Evolutionary conservation across 2,329 filamentous ascomycete genomes (phyloP).

Genomic region (Cytospora chrysosperma): DNA sequence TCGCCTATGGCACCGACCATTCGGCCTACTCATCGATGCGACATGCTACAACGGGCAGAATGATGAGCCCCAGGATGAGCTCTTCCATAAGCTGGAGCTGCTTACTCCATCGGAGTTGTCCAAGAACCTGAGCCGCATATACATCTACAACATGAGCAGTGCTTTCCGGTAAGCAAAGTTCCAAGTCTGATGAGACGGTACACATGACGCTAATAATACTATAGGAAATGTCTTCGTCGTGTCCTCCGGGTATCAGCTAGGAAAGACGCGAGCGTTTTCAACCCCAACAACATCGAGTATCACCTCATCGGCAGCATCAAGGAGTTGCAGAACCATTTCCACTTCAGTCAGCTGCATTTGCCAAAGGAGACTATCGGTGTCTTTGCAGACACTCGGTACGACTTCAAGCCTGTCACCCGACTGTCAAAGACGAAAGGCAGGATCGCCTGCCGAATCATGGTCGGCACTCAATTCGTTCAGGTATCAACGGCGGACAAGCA

Average conservation of each 20-base stretch:
- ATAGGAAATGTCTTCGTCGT: constrained; percentile 62
- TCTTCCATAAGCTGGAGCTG: constrained; percentile 62
- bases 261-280: constrained; percentile 59
- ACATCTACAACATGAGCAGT: constrained; percentile 74
- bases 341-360: constrained; percentile 63
- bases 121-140: constrained; percentile 59
- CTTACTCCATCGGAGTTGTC: constrained; percentile 62
- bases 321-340: constrained; percentile 65
- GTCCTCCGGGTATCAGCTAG: constrained; percentile 61
- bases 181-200: not conserved
- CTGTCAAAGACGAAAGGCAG: constrained; percentile 69
- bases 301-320: constrained; percentile 64
- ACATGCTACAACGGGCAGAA: constrained; percentile 69
- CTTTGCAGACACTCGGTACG: constrained; percentile 63
- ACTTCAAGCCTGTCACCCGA: constrained; percentile 64
- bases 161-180: constrained; percentile 53
- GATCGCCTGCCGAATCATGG: constrained; percentile 67
- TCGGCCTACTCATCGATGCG: constrained; percentile 66
- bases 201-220: not conserved
- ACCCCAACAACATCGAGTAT: constrained; percentile 65
- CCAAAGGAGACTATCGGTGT: constrained; percentile 70
- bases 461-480: constrained; percentile 68
- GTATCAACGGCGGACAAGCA: constrained; percentile 68
- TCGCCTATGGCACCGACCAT: constrained; percentile 67
- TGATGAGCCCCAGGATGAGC: constrained; percentile 59